These are phyloP conservation scores for Fraxinus latifolia DNA, from an alignment of 305 asterid species.

Conservation along the genomic window DNA sequence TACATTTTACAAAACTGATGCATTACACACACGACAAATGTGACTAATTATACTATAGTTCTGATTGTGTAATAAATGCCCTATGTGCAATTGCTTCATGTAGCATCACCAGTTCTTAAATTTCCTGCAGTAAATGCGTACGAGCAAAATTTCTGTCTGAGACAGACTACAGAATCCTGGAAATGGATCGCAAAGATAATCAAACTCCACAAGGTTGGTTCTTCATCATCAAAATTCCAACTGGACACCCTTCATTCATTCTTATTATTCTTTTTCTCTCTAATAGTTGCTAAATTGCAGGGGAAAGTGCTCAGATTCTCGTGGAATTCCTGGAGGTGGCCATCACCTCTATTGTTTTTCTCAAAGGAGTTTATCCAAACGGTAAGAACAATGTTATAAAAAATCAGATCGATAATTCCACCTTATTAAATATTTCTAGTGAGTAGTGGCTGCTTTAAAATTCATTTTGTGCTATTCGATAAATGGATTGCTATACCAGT, in stretches of 20 bases:
- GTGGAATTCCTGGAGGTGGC: conserved; percentile 87
- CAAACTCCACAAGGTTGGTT: conserved; percentile 62
- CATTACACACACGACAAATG: not conserved
- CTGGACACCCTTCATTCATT: not conserved
- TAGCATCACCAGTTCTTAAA: not conserved
- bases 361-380: conserved; percentile 81
- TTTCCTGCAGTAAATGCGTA: not conserved
- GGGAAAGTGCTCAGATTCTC: conserved; percentile 55
- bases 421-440: not conserved
- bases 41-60: not conserved
- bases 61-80: not conserved
- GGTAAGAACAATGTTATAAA: conserved; percentile 35
- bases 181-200: conserved; percentile 57
- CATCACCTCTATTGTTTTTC: conserved; percentile 72
- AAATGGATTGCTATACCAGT: not conserved
- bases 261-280: not conserved
- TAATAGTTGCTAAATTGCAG: conserved; percentile 33
- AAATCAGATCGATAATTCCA: not conserved
- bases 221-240: not conserved
- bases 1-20: not conserved
- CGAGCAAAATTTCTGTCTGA: not conserved
- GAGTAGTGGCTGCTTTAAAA: not conserved
- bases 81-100: not conserved
- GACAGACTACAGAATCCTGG: not conserved
- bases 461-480: not conserved